Evolutionary conservation across 306 rosid genomes (phyloP).

Genomic region (Cicer yamashitae): DNA sequence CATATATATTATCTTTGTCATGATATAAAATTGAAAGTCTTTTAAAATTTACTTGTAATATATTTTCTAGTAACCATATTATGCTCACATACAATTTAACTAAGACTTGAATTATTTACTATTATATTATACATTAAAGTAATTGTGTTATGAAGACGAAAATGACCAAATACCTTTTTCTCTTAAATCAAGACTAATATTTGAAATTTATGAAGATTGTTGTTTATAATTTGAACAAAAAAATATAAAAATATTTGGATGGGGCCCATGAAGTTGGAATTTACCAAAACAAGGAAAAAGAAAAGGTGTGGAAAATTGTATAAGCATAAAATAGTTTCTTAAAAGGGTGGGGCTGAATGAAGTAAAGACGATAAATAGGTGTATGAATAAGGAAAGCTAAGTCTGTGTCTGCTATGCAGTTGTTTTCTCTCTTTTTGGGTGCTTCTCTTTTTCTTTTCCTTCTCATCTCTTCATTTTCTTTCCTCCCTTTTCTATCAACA

Average conservation of each 20-base stretch:
- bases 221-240: too few species aligned
- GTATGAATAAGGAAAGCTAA: constrained; percentile 50
- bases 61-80: too few species aligned
- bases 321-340: constrained; percentile 39
- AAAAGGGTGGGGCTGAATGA: constrained; percentile 42
- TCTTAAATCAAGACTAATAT: too few species aligned
- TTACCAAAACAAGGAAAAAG: constrained; percentile 63
- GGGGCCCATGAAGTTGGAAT: constrained; percentile 28
- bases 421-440: constrained; percentile 39
- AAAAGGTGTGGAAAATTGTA: constrained; percentile 46
- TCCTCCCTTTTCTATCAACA: constrained; percentile 34
- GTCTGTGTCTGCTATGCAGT: constrained; percentile 7
- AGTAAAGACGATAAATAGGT: constrained; percentile 33
- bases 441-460: constrained; percentile 3
- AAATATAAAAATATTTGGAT: not conserved
- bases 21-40: too few species aligned
- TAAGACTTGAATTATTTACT: too few species aligned
- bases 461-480: not conserved
- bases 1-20: too few species aligned
- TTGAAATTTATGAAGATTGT: too few species aligned
- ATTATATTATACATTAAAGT: too few species aligned
- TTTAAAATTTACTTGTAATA: too few species aligned
- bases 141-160: too few species aligned
- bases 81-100: too few species aligned
- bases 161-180: too few species aligned